A percentile compares a stretch with the other conserved stretches of the same genome.
phyloP scores from a whole-genome alignment of 768 basidiomycete genomes.

The Termitomyces bulborhizus region DNA sequence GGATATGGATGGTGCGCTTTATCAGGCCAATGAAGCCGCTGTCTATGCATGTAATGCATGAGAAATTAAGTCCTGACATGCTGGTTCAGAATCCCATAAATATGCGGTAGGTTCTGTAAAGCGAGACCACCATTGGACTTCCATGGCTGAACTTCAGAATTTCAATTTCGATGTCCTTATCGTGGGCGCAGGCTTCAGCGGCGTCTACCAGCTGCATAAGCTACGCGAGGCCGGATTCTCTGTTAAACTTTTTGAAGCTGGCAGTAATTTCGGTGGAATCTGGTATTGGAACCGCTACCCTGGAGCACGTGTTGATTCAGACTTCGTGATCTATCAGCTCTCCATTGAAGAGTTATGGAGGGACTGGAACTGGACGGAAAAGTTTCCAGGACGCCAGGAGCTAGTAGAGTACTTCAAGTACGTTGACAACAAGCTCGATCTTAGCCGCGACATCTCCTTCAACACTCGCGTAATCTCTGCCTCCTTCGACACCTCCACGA shows the following conservation, averaged over 20 bases:
- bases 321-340: slow-evolving; percentile 19
- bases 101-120: too few relatives aligned
- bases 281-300: slow-evolving; percentile 24
- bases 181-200: slow-evolving; percentile 21
- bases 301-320: slow-evolving; percentile 22
- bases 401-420: slow-evolving; percentile 18
- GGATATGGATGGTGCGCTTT: not conserved
- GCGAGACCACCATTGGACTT: not conserved
- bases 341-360: slow-evolving; percentile 20
- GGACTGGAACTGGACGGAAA: slow-evolving; percentile 18
- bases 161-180: slow-evolving; percentile 17
- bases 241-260: slow-evolving; percentile 17
- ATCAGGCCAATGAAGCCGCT: not conserved
- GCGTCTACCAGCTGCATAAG: slow-evolving; percentile 14
- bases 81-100: not conserved
- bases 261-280: slow-evolving; percentile 16
- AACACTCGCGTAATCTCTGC: slow-evolving; percentile 18
- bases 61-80: not conserved
- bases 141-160: not conserved
- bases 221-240: slow-evolving; percentile 16
- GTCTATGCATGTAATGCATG: not conserved
- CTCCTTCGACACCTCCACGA: slow-evolving; percentile 11
- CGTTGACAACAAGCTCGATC: slow-evolving; percentile 17
- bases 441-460: slow-evolving; percentile 17
- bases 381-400: slow-evolving; percentile 14